Base-by-base conservation (phyloP, 2,329 filamentous ascomycete species). In the Calonectria pteridis region DNA sequence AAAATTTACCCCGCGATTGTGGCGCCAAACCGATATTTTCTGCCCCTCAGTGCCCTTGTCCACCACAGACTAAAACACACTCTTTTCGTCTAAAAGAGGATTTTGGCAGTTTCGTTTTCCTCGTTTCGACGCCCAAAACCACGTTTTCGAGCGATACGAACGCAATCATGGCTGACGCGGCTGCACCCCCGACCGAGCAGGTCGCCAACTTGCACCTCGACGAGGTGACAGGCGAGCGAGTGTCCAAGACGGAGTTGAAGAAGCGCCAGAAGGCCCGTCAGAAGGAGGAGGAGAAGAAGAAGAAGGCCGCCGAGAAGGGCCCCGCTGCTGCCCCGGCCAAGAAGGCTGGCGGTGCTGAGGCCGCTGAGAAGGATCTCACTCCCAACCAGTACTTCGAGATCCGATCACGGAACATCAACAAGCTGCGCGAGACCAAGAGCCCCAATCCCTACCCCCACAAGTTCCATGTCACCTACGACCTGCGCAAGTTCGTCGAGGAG, bases 241-340 rank as follows among this genome's bases (percentile, higher is more conserved):
- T 94, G 74, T 96, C 94, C 87, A 96, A 96, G 92, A 91, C 92
- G 20, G 93, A 96, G 87, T 89, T 98, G 85, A 99, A 99, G 95
- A 96, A 95, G 89, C 93, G 96, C 82, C 92, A 96, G 88, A 99
- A 99, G 94, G 90, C 93, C 83, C 93, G 96, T 78, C 92, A 96
- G 85, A 92, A 91, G 86, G 95, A 97, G 75, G 94, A 94, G 79
- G 94, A 95, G 88, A 98, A 98, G 93, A 92, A 92, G 80, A 92
- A 95, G 87, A 96, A 95, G 89, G 94, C 92, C 33, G 94, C 94
- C 67, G 89, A 91, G 65, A 93, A 95, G 85, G 67, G 55, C 10
- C 89, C 93, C 89, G 93, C 95, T 82, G 92, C 96, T 78, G 87
- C 86, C 26, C 80, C 82, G 73, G 91, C 94, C 75, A 83, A 81